Conservation (phyloP, 2,329 filamentous ascomycete genomes). For the Penicillium sp. region DNA sequence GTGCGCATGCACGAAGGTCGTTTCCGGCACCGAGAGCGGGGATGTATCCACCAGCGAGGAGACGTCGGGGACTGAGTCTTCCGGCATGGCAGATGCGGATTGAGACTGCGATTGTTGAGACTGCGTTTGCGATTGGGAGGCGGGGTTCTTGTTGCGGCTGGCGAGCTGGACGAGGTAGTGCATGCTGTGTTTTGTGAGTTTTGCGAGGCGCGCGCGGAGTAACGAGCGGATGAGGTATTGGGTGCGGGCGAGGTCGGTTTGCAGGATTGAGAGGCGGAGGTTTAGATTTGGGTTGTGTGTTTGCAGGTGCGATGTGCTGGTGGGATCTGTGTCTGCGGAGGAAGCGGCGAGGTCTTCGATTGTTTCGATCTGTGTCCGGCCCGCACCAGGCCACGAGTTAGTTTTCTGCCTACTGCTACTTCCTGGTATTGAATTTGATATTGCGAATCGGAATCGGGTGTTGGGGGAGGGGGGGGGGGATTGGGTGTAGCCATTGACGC, state of each 20-base stretch:
- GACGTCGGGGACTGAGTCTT: conserved; percentile 38
- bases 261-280: conserved; percentile 89
- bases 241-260: conserved; percentile 92
- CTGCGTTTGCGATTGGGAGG: conserved; percentile 14
- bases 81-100: conserved; percentile 9
- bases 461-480: too few relatives aligned
- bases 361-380: conserved; percentile 56
- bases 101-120: conserved; percentile 8
- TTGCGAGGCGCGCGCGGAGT: conserved; percentile 80
- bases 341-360: conserved; percentile 62
- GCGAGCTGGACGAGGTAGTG: conserved; percentile 39
- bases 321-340: conserved; percentile 41
- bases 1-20: conserved; percentile 80
- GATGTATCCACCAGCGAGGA: conserved; percentile 45
- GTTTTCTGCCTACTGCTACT: background rate
- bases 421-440: too few relatives aligned
- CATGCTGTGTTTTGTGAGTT: conserved; percentile 60
- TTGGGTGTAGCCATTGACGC: background rate
- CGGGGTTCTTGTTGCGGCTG: conserved; percentile 17
- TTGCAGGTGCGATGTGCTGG: conserved; percentile 54
- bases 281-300: conserved; percentile 89
- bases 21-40: conserved; percentile 74
- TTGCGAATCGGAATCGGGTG: too few relatives aligned
- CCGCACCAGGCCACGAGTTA: background rate
- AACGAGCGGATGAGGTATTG: conserved; percentile 88